These are phyloP conservation scores for Wallacemonas sp. DNA, from an alignment of 208 protist species.

Conservation along the genomic window DNA sequence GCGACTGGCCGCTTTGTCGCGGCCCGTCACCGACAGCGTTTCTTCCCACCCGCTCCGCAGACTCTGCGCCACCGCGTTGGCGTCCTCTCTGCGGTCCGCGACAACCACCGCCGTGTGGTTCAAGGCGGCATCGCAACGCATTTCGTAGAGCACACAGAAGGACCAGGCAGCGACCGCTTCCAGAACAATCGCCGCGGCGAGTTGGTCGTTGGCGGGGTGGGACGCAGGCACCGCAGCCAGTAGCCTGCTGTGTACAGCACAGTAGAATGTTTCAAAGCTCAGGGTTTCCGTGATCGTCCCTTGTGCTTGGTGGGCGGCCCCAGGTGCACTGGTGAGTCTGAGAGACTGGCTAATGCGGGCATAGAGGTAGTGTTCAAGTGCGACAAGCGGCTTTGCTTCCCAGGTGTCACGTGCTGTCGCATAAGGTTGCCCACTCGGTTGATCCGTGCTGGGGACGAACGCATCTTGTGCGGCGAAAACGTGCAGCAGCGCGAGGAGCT, in stretches of 20 bases:
- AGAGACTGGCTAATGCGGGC: constrained; percentile 21
- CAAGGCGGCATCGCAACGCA: neutral
- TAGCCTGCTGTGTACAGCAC: neutral
- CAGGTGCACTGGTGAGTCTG: constrained; percentile 6
- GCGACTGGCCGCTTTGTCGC: neutral
- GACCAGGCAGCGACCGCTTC: neutral
- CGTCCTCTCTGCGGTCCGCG: neutral
- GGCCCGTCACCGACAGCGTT: neutral
- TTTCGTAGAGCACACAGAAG: neutral
- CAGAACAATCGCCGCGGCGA: neutral
- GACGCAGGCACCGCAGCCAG: neutral
- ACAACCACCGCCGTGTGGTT: neutral
- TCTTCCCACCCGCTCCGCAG: neutral
- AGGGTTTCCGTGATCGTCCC: constrained; percentile 13
- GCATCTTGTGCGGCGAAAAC: constrained; percentile 30
- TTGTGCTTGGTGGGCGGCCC: constrained; percentile 1
- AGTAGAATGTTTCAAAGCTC: constrained; percentile 32
- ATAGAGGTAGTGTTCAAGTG: constrained; percentile 48
- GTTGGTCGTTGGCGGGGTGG: neutral
- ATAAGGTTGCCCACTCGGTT: no score
- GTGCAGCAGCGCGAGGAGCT: constrained; percentile 31
- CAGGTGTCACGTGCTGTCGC: neutral
- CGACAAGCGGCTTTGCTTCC: constrained; percentile 17
- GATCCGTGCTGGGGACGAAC: no score
- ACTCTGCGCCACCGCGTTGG: neutral